Percentiles rank a stretch among this genome's conserved stretches.
Evolutionary conservation across 352 stramenopile species (phyloP).

Genomic region (Pythium graminicola): DNA sequence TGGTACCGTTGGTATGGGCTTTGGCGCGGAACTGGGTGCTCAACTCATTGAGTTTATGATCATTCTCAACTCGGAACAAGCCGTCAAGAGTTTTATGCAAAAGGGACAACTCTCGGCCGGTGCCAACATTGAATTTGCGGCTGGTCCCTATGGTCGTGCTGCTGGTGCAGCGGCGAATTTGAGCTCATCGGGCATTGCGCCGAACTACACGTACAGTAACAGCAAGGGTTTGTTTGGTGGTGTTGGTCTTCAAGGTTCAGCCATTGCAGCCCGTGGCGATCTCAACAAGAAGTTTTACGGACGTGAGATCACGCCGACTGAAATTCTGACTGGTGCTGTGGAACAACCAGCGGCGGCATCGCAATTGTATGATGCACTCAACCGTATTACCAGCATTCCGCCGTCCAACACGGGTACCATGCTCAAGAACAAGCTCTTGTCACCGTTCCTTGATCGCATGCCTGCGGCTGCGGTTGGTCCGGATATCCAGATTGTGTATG

Average conservation of each 20-base stretch:
- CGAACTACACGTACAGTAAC: slow-evolving; percentile 87
- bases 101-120: slow-evolving; percentile 77
- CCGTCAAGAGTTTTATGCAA: slow-evolving; percentile 89
- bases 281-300: slow-evolving; percentile 89
- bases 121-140: slow-evolving; percentile 77
- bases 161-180: slow-evolving; percentile 73
- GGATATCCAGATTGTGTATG: slow-evolving; percentile 81
- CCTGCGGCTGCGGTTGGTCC: slow-evolving; percentile 56
- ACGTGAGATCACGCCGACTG: slow-evolving; percentile 73
- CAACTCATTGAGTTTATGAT: slow-evolving; percentile 87
- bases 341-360: slow-evolving; percentile 75
- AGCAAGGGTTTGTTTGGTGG: slow-evolving; percentile 85
- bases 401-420: slow-evolving; percentile 41
- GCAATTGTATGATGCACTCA: slow-evolving; percentile 77
- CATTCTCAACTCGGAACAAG: slow-evolving; percentile 91
- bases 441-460: slow-evolving; percentile 69
- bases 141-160: slow-evolving; percentile 69
- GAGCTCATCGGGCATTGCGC: slow-evolving; percentile 60
- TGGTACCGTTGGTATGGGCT: slow-evolving; percentile 86
- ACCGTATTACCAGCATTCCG: slow-evolving; percentile 67
- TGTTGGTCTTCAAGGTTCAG: slow-evolving; percentile 71
- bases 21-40: slow-evolving; percentile 68
- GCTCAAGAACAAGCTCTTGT: slow-evolving; percentile 57
- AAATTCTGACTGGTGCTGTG: slow-evolving; percentile 78
- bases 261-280: slow-evolving; percentile 65